Conservation (phyloP, 2,329 filamentous ascomycete species). For the Fusarium foetens region DNA sequence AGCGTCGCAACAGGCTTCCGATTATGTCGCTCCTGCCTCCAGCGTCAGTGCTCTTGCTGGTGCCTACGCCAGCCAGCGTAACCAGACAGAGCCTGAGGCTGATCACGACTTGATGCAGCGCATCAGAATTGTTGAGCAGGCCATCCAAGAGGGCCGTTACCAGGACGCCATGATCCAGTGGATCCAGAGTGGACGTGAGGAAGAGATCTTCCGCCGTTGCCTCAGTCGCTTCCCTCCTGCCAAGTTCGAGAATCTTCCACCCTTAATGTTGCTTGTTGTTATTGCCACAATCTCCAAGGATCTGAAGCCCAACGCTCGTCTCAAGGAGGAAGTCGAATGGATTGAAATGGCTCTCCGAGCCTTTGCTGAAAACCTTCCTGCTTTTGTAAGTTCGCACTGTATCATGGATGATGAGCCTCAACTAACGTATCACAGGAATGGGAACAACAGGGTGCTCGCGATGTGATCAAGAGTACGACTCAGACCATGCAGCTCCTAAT, state of each 20-base stretch:
- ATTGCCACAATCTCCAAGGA: constrained; percentile 71
- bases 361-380: constrained; percentile 60
- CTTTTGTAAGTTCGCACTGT: constrained; percentile 58
- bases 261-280: constrained; percentile 71
- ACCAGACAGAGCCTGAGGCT: constrained; percentile 49
- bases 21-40: constrained; percentile 47
- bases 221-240: constrained; percentile 51
- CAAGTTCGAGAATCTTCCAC: constrained; percentile 65
- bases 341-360: constrained; percentile 68
- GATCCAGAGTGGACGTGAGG: constrained; percentile 71
- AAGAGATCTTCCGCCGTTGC: constrained; percentile 68
- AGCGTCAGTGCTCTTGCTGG: constrained; percentile 50
- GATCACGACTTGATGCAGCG: constrained; percentile 64
- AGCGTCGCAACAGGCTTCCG: constrained; percentile 47
- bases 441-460: constrained; percentile 50
- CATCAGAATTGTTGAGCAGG: constrained; percentile 68
- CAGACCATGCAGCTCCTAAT: constrained; percentile 54
- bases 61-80: constrained; percentile 51
- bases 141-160: constrained; percentile 69
- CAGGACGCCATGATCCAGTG: constrained; percentile 73
- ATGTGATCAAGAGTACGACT: constrained; percentile 53
- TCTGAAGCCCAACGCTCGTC: constrained; percentile 61
- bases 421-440: constrained; percentile 49
- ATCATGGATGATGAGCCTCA: not conserved
- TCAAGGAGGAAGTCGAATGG: constrained; percentile 68